Percentiles rank a stretch among this genome's conserved stretches.
These are phyloP conservation scores for Termitomyces sp. DNA, from an alignment of 768 basidiomycete species.

Conservation along the genomic window DNA sequence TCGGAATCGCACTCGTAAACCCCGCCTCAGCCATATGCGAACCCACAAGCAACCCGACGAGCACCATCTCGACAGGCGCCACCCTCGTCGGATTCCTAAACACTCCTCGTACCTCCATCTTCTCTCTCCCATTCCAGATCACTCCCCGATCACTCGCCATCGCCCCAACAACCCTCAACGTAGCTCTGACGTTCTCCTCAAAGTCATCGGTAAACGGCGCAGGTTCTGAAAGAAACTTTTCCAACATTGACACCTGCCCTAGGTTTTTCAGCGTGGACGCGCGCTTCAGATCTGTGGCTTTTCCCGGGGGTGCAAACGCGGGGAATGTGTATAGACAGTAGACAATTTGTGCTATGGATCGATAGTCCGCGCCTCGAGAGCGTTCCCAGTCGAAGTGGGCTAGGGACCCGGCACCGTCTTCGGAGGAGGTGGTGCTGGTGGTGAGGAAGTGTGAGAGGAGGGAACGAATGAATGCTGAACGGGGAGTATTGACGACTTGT, in stretches of 20 bases:
- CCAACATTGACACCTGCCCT: conserved; percentile 17
- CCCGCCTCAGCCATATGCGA: conserved; percentile 34
- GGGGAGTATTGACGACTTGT: conserved; percentile 58
- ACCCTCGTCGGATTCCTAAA: conserved; percentile 46
- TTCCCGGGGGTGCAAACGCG: conserved; percentile 15
- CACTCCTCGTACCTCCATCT: conserved; percentile 28
- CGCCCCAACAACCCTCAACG: conserved; percentile 7
- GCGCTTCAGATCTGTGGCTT: conserved; percentile 23
- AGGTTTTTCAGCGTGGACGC: conserved; percentile 48
- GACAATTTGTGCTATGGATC: conserved; percentile 53
- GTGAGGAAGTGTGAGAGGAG: conserved; percentile 49
- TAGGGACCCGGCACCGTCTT: conserved; percentile 30
- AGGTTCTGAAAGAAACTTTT: conserved; percentile 16
- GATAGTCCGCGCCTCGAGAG: conserved; percentile 52
- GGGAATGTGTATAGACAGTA: conserved; percentile 44
- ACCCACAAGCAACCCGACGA: conserved; percentile 51
- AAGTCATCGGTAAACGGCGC: neutral
- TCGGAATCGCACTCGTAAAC: neutral
- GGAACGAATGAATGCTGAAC: conserved; percentile 56
- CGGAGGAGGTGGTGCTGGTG: conserved; percentile 52
- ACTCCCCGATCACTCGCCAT: neutral
- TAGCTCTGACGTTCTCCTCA: neutral
- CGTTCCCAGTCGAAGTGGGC: conserved; percentile 46
- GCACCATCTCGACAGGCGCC: conserved; percentile 67
- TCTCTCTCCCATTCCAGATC: conserved; percentile 12